Base-by-base conservation (phyloP, 2,329 filamentous ascomycete species). In the Apiospora kogelbergensis region DNA sequence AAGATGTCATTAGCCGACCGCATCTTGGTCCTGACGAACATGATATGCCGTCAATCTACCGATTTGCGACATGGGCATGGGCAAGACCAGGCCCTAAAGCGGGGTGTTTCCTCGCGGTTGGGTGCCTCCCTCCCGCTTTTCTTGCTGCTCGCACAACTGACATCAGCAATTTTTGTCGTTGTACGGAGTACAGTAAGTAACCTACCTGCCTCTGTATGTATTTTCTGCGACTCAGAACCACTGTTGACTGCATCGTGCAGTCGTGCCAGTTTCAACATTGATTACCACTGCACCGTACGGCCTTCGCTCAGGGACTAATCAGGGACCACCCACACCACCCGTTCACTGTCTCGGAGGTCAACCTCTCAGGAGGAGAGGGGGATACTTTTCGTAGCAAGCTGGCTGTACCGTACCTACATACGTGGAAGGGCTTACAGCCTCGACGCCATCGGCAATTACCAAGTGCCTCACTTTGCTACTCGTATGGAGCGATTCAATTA, bases 41-140 rank as follows among this genome's bases (percentile, higher is more conserved):
- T 30, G 53, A 37, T 60, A 60, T 60, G 53, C 53, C 53, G 53
- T n/a, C 26, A 60, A 60, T 60, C 53, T 60, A 60, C 53, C 30
- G 53, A 60, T 60, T 60, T 60, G 53, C 53, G 53, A 22, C 53
- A 60, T 37, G 53, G 53, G 53, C 53, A 33, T 4, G 33, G 7
- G 3, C 33, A 33, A 60, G 53, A 33, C 11, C 26, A 26, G 53
- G 53, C 53, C 30, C 53, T 60, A 60, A 60, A 60, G 53, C 53
- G 53, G 53, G 53, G 53, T 37, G 53, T 60, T 60, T 37, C 53
- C 53, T 60, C 11, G 30, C 30, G 37, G 53, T 60, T 30, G 53
- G 53, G 53, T 60, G 30, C 33, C 30, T 60, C 48, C 33, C 30
- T 60, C 48, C 48, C 48, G 48, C 48, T 57, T 57, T 57, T 30